phyloP scores from a whole-genome alignment of 305 asterid species.

The Ajuga reptans region DNA sequence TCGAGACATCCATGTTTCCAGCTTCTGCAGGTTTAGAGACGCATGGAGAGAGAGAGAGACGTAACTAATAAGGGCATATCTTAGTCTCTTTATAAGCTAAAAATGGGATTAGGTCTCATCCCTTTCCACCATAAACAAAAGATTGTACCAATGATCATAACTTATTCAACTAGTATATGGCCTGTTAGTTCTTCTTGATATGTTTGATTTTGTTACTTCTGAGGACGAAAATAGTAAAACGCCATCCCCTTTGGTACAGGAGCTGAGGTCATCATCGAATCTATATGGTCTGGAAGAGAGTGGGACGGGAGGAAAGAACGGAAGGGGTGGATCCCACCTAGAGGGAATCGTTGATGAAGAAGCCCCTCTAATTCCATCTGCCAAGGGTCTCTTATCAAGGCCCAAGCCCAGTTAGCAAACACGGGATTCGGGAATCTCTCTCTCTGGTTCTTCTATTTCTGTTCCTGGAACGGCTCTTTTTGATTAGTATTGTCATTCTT shows the following conservation, averaged over 20 bases:
- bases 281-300: slow-evolving; percentile 31
- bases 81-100: background rate
- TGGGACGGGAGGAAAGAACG: slow-evolving; percentile 27
- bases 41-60: too few species aligned
- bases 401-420: slow-evolving; percentile 38
- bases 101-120: background rate
- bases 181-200: background rate
- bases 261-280: slow-evolving; percentile 37
- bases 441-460: slow-evolving; percentile 9
- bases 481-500: slow-evolving; percentile 27
- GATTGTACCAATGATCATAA: background rate
- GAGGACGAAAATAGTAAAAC: background rate
- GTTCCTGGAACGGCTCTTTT: slow-evolving; percentile 26
- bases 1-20: too few species aligned
- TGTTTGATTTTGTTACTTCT: background rate
- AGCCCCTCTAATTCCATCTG: slow-evolving; percentile 39
- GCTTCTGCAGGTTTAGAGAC: too few species aligned
- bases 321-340: slow-evolving; percentile 31
- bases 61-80: too few species aligned
- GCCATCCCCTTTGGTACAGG: slow-evolving; percentile 23
- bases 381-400: slow-evolving; percentile 41
- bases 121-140: background rate
- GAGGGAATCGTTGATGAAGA: slow-evolving; percentile 39
- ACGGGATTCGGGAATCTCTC: slow-evolving; percentile 1
- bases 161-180: background rate